These are phyloP conservation scores for Sequoia sempervirens DNA, from an alignment of 75 land plant genomes.

Conservation along the genomic window DNA sequence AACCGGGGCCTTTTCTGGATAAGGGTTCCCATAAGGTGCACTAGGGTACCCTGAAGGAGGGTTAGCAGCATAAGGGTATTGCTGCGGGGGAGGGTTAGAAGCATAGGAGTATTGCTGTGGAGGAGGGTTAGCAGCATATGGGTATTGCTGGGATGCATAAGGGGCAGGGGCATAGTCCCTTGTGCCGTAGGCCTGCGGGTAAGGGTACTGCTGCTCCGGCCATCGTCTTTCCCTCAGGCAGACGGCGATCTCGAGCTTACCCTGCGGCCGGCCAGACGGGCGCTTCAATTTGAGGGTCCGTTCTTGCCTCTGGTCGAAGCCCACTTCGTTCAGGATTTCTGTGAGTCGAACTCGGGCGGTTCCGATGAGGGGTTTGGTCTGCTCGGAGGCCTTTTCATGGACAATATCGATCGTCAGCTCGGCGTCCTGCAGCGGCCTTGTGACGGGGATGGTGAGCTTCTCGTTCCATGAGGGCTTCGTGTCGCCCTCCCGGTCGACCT, in stretches of 20 bases:
- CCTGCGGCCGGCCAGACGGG: too few relatives aligned
- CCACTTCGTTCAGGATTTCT: too few relatives aligned
- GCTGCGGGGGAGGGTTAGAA: not conserved
- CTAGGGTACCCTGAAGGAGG: not conserved
- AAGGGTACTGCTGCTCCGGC: slow-evolving; percentile 13
- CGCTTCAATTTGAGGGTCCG: too few relatives aligned
- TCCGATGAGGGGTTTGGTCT: too few relatives aligned
- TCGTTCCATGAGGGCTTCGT: slow-evolving; percentile 57
- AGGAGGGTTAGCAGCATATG: not conserved
- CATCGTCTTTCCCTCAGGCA: slow-evolving; percentile 17
- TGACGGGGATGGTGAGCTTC: too few relatives aligned
- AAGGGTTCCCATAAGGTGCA: not conserved
- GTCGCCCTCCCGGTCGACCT: slow-evolving; percentile 43
- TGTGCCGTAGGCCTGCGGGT: not conserved
- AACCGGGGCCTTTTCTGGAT: not conserved
- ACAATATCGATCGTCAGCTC: too few relatives aligned
- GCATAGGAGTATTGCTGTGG: slow-evolving; percentile 11
- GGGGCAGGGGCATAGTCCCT: slow-evolving; percentile 3
- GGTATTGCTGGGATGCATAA: slow-evolving; percentile 19
- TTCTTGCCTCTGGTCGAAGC: too few relatives aligned
- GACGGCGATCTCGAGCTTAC: too few relatives aligned
- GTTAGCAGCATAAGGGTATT: not conserved
- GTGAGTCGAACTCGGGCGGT: too few relatives aligned
- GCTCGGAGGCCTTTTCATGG: too few relatives aligned
- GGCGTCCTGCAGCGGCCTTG: too few relatives aligned